phyloP scores from a whole-genome alignment of 2,329 filamentous ascomycete genomes.

The Ophiostoma quercus region DNA sequence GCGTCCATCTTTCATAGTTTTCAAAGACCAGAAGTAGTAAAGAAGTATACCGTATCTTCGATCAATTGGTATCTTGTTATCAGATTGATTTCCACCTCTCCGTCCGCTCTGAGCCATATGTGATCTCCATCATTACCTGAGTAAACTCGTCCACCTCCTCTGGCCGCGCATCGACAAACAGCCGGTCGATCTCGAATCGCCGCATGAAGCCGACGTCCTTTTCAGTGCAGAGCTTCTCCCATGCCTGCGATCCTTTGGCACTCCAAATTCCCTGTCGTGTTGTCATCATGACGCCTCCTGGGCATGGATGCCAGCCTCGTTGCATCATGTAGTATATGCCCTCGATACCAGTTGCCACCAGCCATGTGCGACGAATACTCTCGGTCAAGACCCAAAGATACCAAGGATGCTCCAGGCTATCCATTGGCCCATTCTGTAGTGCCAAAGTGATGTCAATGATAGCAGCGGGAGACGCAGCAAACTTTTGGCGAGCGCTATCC shows the following conservation, averaged over 20 bases:
- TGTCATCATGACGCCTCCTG: slow-evolving; percentile 30
- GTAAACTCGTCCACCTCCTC: not conserved
- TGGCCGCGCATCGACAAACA: not conserved
- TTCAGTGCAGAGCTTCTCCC: slow-evolving; percentile 25
- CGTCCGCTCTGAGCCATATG: not conserved
- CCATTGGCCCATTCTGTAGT: slow-evolving; percentile 10
- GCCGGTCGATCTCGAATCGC: not conserved
- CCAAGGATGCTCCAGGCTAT: slow-evolving; percentile 26
- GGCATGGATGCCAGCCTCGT: slow-evolving; percentile 28
- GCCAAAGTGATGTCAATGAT: slow-evolving; percentile 16
- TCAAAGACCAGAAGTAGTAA: not conserved
- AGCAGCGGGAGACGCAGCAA: not conserved
- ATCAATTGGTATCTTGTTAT: not conserved
- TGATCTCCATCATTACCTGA: slow-evolving; percentile 5
- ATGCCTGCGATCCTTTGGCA: slow-evolving; percentile 28
- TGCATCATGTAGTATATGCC: slow-evolving; percentile 29
- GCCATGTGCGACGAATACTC: slow-evolving; percentile 33
- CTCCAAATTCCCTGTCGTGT: slow-evolving; percentile 31
- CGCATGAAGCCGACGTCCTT: not conserved
- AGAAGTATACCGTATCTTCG: not conserved
- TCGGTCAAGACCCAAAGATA: slow-evolving; percentile 34
- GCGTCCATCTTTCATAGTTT: too few relatives aligned
- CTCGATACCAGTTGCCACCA: slow-evolving; percentile 27
- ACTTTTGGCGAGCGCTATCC: not conserved
- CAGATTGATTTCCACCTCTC: not conserved